These are phyloP conservation scores for Usnea hakonensis DNA, from an alignment of 495 filamentous ascomycete genomes.

Conservation along the genomic window DNA sequence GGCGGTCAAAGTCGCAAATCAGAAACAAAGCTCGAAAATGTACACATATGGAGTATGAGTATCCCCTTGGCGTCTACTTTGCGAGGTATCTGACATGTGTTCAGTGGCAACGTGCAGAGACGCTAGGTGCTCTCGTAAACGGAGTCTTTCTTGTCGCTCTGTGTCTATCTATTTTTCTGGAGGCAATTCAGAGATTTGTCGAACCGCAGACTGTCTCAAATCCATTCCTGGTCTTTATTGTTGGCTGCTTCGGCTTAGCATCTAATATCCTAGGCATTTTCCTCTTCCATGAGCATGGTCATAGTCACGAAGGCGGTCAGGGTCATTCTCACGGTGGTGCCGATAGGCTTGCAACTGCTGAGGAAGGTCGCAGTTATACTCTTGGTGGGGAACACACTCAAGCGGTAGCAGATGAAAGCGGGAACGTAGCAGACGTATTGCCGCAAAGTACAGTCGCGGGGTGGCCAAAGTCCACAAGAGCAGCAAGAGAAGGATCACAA, in stretches of 20 bases:
- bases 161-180: slow-evolving; percentile 90
- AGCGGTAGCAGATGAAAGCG: slow-evolving; percentile 36
- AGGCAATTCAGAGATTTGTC: slow-evolving; percentile 82
- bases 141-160: slow-evolving; percentile 94
- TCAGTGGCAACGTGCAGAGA: slow-evolving; percentile 96
- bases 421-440: slow-evolving; percentile 43
- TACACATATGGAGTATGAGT: slow-evolving; percentile 85
- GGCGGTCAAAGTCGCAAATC: slow-evolving; percentile 81
- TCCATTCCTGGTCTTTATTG: slow-evolving; percentile 75
- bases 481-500: slow-evolving; percentile 35
- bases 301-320: slow-evolving; percentile 60
- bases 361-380: slow-evolving; percentile 38
- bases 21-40: slow-evolving; percentile 69
- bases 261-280: slow-evolving; percentile 86
- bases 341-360: slow-evolving; percentile 35
- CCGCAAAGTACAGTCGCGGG: slow-evolving; percentile 27
- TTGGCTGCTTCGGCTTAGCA: slow-evolving; percentile 76
- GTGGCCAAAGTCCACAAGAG: slow-evolving; percentile 33
- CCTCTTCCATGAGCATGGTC: slow-evolving; percentile 88
- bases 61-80: slow-evolving; percentile 11
- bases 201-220: slow-evolving; percentile 80
- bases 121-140: slow-evolving; percentile 88
- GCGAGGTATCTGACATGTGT: slow-evolving; percentile 29
- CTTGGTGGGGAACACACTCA: slow-evolving; percentile 15
- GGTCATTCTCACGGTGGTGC: slow-evolving; percentile 39